A percentile compares a stretch with the other conserved stretches of the same genome.
Conservation (phyloP, 2,329 filamentous ascomycete genomes). For the Gliomastix tumulicola region DNA sequence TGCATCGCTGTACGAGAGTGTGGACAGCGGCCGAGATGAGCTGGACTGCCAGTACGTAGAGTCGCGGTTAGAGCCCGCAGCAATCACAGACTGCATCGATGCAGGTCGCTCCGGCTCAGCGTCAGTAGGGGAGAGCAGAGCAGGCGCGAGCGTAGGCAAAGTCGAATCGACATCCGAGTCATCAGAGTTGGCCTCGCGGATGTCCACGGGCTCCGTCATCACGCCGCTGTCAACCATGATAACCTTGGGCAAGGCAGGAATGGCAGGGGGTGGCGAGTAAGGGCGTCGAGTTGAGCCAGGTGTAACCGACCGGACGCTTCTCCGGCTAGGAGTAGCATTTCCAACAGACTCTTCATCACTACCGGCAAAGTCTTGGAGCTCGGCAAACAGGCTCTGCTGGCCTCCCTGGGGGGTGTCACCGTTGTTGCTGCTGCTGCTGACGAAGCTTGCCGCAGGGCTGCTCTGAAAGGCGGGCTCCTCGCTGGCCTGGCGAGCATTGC, state of each 20-base stretch:
- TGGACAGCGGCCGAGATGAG: slow-evolving; percentile 35
- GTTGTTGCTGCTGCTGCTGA: slow-evolving; percentile 46
- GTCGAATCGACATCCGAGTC: too few species aligned
- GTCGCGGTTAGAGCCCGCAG: slow-evolving; percentile 12
- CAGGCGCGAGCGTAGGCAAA: too few species aligned
- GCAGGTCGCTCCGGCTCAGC: slow-evolving; percentile 22
- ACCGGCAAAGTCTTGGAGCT: slow-evolving; percentile 73
- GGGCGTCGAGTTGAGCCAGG: slow-evolving; percentile 38
- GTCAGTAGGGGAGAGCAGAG: too few species aligned
- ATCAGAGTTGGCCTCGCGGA: too few species aligned
- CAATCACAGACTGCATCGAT: slow-evolving; percentile 34
- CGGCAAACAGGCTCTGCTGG: slow-evolving; percentile 81
- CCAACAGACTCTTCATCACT: slow-evolving; percentile 65
- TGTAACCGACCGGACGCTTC: slow-evolving; percentile 37
- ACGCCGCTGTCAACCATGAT: slow-evolving; percentile 54
- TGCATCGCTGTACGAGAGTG: slow-evolving; percentile 44
- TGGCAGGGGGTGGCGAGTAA: slow-evolving; percentile 36
- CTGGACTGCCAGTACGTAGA: slow-evolving; percentile 15
- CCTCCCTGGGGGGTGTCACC: slow-evolving; percentile 39
- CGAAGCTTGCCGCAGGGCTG: slow-evolving; percentile 51
- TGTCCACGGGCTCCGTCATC: slow-evolving; percentile 53
- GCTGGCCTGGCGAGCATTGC: slow-evolving; percentile 54
- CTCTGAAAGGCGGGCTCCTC: slow-evolving; percentile 51
- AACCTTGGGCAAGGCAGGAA: slow-evolving; percentile 42
- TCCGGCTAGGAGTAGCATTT: slow-evolving; percentile 47